These are phyloP conservation scores for Hondaea fermentalgiana DNA, from an alignment of 108 stramenopile species.

Conservation along the genomic window DNA sequence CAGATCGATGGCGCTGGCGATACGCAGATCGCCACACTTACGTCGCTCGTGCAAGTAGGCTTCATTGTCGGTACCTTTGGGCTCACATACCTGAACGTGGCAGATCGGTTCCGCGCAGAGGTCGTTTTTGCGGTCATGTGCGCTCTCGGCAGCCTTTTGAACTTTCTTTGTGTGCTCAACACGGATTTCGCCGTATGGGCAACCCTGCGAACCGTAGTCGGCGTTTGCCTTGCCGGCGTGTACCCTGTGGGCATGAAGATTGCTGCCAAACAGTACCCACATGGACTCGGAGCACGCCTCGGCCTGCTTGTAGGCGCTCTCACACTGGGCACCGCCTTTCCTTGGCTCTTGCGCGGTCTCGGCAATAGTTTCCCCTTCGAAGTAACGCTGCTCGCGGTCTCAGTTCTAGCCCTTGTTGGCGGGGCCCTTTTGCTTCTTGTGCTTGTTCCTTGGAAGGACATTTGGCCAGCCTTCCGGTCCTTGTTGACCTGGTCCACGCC, in stretches of 20 bases:
- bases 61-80: slow-evolving; percentile 43
- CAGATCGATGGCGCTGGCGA: slow-evolving; percentile 18
- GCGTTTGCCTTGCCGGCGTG: slow-evolving; percentile 36
- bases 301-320: slow-evolving; percentile 41
- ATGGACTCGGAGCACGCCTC: slow-evolving; percentile 33
- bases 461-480: background rate
- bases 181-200: slow-evolving; percentile 19
- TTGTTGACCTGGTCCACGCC: background rate
- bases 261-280: slow-evolving; percentile 30
- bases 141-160: slow-evolving; percentile 12
- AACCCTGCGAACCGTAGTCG: slow-evolving; percentile 24
- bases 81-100: slow-evolving; percentile 25
- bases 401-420: background rate
- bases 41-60: slow-evolving; percentile 37
- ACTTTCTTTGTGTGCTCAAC: background rate
- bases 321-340: slow-evolving; percentile 35
- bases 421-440: background rate
- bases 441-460: background rate
- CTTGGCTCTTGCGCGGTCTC: slow-evolving; percentile 27
- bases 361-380: slow-evolving; percentile 19
- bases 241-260: slow-evolving; percentile 50
- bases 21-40: slow-evolving; percentile 13
- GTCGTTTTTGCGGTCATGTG: slow-evolving; percentile 24
- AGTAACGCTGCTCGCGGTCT: background rate
- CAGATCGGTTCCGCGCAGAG: slow-evolving; percentile 34